Evolutionary conservation across 768 basidiomycete genomes (phyloP).

Genomic region (Mrakia frigida): DNA sequence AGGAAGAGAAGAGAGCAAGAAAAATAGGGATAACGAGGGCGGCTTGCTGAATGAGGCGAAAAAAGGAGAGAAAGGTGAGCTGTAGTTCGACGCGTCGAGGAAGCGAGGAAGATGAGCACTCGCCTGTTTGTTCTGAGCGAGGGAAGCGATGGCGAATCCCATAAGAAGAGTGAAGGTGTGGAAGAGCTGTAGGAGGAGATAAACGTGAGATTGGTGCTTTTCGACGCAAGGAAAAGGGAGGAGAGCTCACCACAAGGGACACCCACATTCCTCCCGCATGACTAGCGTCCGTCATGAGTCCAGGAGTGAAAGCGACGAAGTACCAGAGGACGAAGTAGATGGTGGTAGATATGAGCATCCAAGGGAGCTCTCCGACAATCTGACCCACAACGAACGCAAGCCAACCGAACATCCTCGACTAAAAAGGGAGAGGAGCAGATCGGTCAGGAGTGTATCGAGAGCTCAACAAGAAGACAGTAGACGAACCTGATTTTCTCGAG

Average conservation of each 20-base stretch:
- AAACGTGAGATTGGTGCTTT: too few species aligned
- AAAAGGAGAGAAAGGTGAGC: background rate
- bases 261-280: slow-evolving; percentile 23
- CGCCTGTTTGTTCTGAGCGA: background rate
- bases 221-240: too few species aligned
- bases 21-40: slow-evolving; percentile 30
- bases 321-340: slow-evolving; percentile 34
- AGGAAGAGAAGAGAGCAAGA: slow-evolving; percentile 32
- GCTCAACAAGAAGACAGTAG: too few species aligned
- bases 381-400: slow-evolving; percentile 38
- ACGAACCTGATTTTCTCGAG: slow-evolving; percentile 42
- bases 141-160: slow-evolving; percentile 24
- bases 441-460: background rate
- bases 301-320: slow-evolving; percentile 30
- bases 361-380: slow-evolving; percentile 41
- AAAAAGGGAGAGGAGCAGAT: background rate
- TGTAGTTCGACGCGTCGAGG: background rate
- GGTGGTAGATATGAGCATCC: slow-evolving; percentile 35
- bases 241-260: background rate
- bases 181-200: slow-evolving; percentile 5
- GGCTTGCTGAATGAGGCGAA: slow-evolving; percentile 10
- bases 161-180: slow-evolving; percentile 27
- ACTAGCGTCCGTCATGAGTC: slow-evolving; percentile 22
- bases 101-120: too few species aligned
- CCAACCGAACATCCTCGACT: slow-evolving; percentile 40